Evolutionary conservation across 176 grass and related monocot genomes (phyloP).

Genomic region (Oryza meyeriana): DNA sequence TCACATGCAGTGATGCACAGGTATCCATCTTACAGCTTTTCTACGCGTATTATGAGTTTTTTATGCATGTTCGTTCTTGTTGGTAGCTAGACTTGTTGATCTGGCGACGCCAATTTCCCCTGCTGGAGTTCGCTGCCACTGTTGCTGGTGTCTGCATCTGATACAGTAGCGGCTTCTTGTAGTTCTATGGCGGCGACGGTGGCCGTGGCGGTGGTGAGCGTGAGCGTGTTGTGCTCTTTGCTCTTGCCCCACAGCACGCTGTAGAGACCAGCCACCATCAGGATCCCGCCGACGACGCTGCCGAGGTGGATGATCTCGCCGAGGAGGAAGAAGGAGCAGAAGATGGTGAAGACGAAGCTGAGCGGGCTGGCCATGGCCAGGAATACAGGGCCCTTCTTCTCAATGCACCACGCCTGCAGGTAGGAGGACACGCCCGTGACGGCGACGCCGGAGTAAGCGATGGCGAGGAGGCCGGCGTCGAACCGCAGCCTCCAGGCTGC

Average conservation of each 20-base stretch:
- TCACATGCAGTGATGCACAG: too few species aligned
- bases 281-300: slow-evolving; percentile 42
- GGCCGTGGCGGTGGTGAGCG: neutral
- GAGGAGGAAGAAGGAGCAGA: slow-evolving; percentile 60
- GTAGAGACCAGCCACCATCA: slow-evolving; percentile 43
- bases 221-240: slow-evolving; percentile 3
- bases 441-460: slow-evolving; percentile 47
- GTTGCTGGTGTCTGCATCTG: too few species aligned
- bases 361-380: slow-evolving; percentile 61
- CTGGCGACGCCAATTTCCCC: too few species aligned
- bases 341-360: slow-evolving; percentile 52
- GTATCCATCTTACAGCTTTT: too few species aligned
- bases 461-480: slow-evolving; percentile 46
- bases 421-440: slow-evolving; percentile 62
- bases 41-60: too few species aligned
- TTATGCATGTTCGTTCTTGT: too few species aligned
- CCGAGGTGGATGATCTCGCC: slow-evolving; percentile 55
- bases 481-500: slow-evolving; percentile 58
- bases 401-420: slow-evolving; percentile 68
- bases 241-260: slow-evolving; percentile 54
- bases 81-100: too few species aligned
- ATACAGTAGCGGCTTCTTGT: too few species aligned
- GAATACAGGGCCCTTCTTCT: slow-evolving; percentile 62
- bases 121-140: too few species aligned
- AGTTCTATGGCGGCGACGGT: too few species aligned